Percentiles rank a stretch among this genome's conserved stretches.
Evolutionary conservation across 352 stramenopile genomes (phyloP).

Genomic region (Globisporangium carolinianum): DNA sequence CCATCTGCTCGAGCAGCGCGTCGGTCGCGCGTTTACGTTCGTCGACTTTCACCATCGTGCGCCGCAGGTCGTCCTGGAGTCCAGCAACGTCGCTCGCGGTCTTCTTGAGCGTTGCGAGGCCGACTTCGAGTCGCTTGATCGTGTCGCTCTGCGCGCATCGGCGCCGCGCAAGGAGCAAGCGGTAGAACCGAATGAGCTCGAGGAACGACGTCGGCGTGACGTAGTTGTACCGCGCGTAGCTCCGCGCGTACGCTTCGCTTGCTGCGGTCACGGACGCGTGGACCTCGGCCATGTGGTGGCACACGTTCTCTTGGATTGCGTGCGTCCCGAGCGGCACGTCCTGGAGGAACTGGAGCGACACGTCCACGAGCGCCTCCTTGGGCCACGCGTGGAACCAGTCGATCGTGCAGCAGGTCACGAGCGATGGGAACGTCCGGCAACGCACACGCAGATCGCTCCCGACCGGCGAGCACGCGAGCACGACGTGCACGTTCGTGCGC

Average conservation of each 20-base stretch:
- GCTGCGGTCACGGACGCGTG: slow-evolving; percentile 81
- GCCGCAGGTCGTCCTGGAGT: slow-evolving; percentile 79
- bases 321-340: slow-evolving; percentile 55
- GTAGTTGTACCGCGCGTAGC: slow-evolving; percentile 85
- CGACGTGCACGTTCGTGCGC: slow-evolving; percentile 77
- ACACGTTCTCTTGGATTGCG: slow-evolving; percentile 88
- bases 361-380: slow-evolving; percentile 80
- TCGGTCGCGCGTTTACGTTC: slow-evolving; percentile 87
- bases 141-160: slow-evolving; percentile 44
- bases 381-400: slow-evolving; percentile 92
- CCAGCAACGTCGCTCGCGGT: slow-evolving; percentile 70
- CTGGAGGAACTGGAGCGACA: slow-evolving; percentile 82
- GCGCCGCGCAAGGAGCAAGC: slow-evolving; percentile 57
- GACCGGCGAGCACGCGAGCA: slow-evolving; percentile 85
- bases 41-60: slow-evolving; percentile 89
- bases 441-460: slow-evolving; percentile 63
- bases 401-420: slow-evolving; percentile 72
- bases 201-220: slow-evolving; percentile 91
- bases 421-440: slow-evolving; percentile 70
- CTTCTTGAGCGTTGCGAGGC: slow-evolving; percentile 78
- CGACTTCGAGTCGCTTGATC: slow-evolving; percentile 81
- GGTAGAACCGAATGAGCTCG: slow-evolving; percentile 91
- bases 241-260: slow-evolving; percentile 68
- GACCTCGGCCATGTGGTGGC: slow-evolving; percentile 91
- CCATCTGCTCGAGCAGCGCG: slow-evolving; percentile 82